Evolutionary conservation across 306 rosid species (phyloP), one percentile per base, ranked within the genome.

Genomic region (Pterocarpus santalinus): DNA sequence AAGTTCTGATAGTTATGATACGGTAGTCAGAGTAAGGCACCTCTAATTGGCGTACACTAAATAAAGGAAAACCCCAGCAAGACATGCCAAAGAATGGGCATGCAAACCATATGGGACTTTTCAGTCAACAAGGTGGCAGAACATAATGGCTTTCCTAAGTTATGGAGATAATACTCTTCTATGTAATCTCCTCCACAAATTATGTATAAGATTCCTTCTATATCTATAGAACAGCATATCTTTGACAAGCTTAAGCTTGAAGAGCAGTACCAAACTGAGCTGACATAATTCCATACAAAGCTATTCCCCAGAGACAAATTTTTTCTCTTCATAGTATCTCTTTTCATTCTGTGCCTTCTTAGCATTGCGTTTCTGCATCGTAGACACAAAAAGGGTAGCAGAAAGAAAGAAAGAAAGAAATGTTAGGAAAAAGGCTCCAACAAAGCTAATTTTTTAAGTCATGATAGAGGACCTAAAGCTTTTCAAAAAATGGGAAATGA

Each of bases 301-400:
- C 89, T 15, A 96, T 53, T 96, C 98, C 79, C 99, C 99, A 36
- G 90, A 83, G 7, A 96, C 91, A 44, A 86, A 90, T 60, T 83
- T 87, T 89, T 91, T 96, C 77, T 91, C 92, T 66, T 90, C 94
- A 44, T 96, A 96, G 87, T 96, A 96, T 78, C 88, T 93, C 90
- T 89, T 86, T 84, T 96, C 99, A 10, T 96, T 94, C 66, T 38
- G 88, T 1, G 85, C 49, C 83, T 96, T 96, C 91, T 87, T 92
- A 6, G 97, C 98, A 57, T 96, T 96, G 63, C 98, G 98, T 87
- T 89, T 90, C 99, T 96, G 92, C 90, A 86, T 79, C 52, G 16
- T 34, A 58, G 2, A 28, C 73, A 36, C 30, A 16, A 76, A 61
- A 64, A 51, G 17, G 28, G 47, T 77, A 38, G 12, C 77, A 77